Base-by-base conservation (phyloP, 441 rosid species). In the Hura crepitans region DNA sequence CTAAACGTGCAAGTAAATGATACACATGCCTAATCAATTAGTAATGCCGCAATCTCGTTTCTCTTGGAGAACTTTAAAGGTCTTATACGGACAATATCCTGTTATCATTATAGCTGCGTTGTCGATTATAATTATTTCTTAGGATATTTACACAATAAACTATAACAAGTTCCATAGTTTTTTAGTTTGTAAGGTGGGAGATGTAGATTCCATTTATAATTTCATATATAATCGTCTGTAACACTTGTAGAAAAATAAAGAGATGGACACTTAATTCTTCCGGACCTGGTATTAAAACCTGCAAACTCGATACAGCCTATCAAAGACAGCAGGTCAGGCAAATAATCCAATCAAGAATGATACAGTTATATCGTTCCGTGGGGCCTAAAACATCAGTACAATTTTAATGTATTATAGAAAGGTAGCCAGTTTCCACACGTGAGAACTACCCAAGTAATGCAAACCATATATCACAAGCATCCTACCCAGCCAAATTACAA, bases 171-270 rank as follows among this genome's bases (percentile, higher is more conserved):
- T 51, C 15, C 33, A 58, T 68, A 80, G 74, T 68, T 77, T 77
- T 64, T 75, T 75, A 69, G 75, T 65, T 50, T 69, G 78, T 49
- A 86, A 49, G 74, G 77, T 70, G 68, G 93, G 88, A n/a, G 2
- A 84, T 30, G 53, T 89, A 91, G 82, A 89, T 91, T 72, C 87
- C 81, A 55, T 79, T 77, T 50, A 84, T 76, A 65, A 84, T 73
- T 49, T 84, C 85, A 74, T 73, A 82, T 11, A 84, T 74, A 70
- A 75, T 45, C 1, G 93, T 85, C 70, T 89, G 97, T n/a, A 56
- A 87, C 66, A 70, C 72, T 72, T 80, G 87, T 84, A 60, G 77
- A 75, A 13, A 81, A 85, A 71, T 85, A 85, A 66, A 60, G 72
- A 59, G 17, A 68, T 11, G 79, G 82, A 68, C 18, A 50, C 12